Percentiles rank a stretch among this genome's conserved stretches.
These are phyloP conservation scores for Eutrema salsugineum DNA, from an alignment of 441 rosid species.

Conservation along the genomic window DNA sequence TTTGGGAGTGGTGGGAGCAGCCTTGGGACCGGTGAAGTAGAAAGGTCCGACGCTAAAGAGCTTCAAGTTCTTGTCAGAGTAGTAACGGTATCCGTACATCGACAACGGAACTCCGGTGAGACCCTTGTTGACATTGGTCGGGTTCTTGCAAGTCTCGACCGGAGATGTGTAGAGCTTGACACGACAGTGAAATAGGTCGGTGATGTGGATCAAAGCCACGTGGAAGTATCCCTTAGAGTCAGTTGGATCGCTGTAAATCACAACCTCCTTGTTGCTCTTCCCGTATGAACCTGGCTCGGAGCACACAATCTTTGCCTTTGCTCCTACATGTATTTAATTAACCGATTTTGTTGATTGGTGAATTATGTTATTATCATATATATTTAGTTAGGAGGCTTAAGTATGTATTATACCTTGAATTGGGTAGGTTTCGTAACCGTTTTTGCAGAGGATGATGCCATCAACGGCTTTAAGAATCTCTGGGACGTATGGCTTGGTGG, in stretches of 20 bases:
- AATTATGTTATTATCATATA: not conserved
- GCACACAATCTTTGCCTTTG: slow-evolving; percentile 48
- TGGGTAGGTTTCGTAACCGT: slow-evolving; percentile 26
- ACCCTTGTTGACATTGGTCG: slow-evolving; percentile 47
- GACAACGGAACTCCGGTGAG: slow-evolving; percentile 44
- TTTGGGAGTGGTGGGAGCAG: slow-evolving; percentile 27
- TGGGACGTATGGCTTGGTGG: slow-evolving; percentile 24
- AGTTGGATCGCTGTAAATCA: slow-evolving; percentile 37
- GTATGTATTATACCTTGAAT: slow-evolving; percentile 14
- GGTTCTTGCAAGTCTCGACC: slow-evolving; percentile 36
- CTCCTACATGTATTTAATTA: slow-evolving; percentile 29
- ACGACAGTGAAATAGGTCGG: slow-evolving; percentile 42
- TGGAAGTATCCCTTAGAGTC: slow-evolving; percentile 52
- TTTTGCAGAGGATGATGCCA: slow-evolving; percentile 27
- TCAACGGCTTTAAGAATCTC: slow-evolving; percentile 25
- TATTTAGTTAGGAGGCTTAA: not conserved
- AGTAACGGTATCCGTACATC: slow-evolving; percentile 28
- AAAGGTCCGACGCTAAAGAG: slow-evolving; percentile 49
- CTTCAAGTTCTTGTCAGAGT: slow-evolving; percentile 36
- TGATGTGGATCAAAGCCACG: slow-evolving; percentile 30
- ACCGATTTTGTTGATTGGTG: not conserved
- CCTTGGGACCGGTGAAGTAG: slow-evolving; percentile 38
- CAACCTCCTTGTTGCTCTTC: slow-evolving; percentile 30
- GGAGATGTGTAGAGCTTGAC: slow-evolving; percentile 49
- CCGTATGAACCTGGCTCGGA: slow-evolving; percentile 33